A percentile compares a stretch with the other conserved stretches of the same genome.
Conservation (phyloP, 1,139 yeast species). For the Arxiozyma bovina region DNA sequence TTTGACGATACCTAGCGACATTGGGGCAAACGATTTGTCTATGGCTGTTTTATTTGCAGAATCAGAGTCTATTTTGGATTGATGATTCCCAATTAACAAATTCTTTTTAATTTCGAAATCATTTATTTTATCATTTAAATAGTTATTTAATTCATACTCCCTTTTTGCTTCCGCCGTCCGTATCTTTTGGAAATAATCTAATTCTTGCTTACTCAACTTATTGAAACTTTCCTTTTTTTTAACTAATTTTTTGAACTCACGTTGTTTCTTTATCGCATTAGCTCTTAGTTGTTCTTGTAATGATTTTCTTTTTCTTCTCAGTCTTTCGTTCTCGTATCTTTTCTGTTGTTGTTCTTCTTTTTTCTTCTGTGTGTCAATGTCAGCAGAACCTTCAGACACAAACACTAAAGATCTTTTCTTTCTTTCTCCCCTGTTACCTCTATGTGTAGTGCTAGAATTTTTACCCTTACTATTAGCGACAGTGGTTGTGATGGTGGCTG, state of each 20-base stretch:
- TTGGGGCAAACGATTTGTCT: too few species aligned
- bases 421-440: background rate
- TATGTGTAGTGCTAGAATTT: background rate
- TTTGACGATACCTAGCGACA: slow-evolving; percentile 2
- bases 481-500: too few species aligned
- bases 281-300: slow-evolving; percentile 24
- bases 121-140: slow-evolving; percentile 8
- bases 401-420: slow-evolving; percentile 12
- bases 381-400: slow-evolving; percentile 24
- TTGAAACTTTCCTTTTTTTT: slow-evolving; percentile 23
- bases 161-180: slow-evolving; percentile 4
- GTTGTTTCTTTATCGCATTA: slow-evolving; percentile 24
- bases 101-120: slow-evolving; percentile 13
- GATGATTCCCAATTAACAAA: background rate
- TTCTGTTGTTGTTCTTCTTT: slow-evolving; percentile 19
- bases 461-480: background rate
- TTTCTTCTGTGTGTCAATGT: slow-evolving; percentile 17
- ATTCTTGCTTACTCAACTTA: slow-evolving; percentile 19
- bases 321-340: slow-evolving; percentile 19
- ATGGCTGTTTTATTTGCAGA: too few species aligned
- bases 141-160: slow-evolving; percentile 12
- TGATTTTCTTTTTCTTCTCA: slow-evolving; percentile 21
- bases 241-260: slow-evolving; percentile 17
- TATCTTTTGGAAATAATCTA: slow-evolving; percentile 11
- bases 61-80: background rate